Percentiles rank a stretch among this genome's conserved stretches.
Conservation (phyloP, 164 flowering plant genomes). For the Sextonia rubra region DNA sequence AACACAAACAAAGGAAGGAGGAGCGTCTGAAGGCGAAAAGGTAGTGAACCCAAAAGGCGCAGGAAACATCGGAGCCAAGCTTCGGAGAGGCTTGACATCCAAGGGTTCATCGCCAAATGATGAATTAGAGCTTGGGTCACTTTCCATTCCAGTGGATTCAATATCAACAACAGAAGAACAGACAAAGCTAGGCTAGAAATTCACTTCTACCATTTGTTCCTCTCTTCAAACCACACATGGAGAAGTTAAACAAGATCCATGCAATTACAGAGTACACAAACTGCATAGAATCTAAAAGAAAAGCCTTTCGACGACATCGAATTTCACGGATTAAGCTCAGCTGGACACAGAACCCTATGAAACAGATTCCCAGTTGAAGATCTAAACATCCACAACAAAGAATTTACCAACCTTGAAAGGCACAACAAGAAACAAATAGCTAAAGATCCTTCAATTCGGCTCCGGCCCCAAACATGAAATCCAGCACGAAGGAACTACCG, state of each 20-base stretch:
- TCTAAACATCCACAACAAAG: not conserved
- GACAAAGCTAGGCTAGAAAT: not conserved
- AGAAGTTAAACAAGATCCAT: not conserved
- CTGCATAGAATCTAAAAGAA: not conserved
- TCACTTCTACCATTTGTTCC: not conserved
- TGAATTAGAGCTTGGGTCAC: not conserved
- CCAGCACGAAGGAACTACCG: not conserved
- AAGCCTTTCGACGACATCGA: not conserved
- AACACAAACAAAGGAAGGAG: constrained; percentile 44
- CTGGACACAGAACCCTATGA: not conserved
- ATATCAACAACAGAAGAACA: not conserved
- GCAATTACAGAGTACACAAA: not conserved
- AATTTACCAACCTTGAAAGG: not conserved
- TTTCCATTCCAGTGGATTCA: not conserved
- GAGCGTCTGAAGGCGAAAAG: constrained; percentile 20
- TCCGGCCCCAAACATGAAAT: not conserved
- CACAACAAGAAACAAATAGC: not conserved
- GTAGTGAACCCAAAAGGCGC: constrained; percentile 27
- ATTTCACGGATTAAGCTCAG: not conserved
- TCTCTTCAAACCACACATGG: not conserved
- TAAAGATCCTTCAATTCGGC: not conserved
- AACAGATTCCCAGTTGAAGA: not conserved
- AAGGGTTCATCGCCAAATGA: constrained; percentile 39
- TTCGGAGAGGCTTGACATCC: constrained; percentile 67
- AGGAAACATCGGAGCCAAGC: constrained; percentile 63